Conservation (phyloP, 2,329 filamentous ascomycete species). For the Reticulascus tulasneorum region DNA sequence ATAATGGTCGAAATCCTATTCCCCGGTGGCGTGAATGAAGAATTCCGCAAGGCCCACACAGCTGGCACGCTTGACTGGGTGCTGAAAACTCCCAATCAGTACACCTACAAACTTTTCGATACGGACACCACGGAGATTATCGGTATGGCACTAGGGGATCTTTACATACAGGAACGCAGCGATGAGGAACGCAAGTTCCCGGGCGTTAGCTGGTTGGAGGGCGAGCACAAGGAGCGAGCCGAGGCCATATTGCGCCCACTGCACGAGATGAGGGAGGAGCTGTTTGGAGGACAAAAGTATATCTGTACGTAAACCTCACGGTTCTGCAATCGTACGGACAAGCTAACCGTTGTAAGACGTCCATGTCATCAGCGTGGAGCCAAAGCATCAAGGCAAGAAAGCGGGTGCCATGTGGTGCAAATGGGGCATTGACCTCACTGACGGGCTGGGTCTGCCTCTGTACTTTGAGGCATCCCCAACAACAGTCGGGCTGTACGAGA, state of each 20-base stretch:
- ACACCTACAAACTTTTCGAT: slow-evolving; percentile 45
- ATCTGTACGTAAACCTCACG: slow-evolving; percentile 31
- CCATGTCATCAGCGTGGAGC: slow-evolving; percentile 41
- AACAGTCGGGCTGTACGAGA: slow-evolving; percentile 39
- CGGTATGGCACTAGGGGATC: slow-evolving; percentile 43
- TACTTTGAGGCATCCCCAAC: slow-evolving; percentile 44
- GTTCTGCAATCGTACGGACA: neutral
- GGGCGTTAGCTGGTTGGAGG: slow-evolving; percentile 42
- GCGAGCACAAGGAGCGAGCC: slow-evolving; percentile 37
- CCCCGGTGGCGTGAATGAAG: slow-evolving; percentile 27
- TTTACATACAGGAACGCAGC: slow-evolving; percentile 31
- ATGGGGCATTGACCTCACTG: slow-evolving; percentile 33
- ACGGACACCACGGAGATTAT: slow-evolving; percentile 36
- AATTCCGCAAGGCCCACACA: slow-evolving; percentile 39
- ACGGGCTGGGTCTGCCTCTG: slow-evolving; percentile 33
- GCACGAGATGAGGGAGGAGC: slow-evolving; percentile 34
- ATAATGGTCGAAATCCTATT: slow-evolving; percentile 40
- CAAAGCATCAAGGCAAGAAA: slow-evolving; percentile 37
- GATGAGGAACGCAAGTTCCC: slow-evolving; percentile 38
- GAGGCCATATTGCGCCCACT: slow-evolving; percentile 37
- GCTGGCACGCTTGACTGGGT: slow-evolving; percentile 34
- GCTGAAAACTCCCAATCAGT: slow-evolving; percentile 34
- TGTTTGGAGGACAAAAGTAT: slow-evolving; percentile 34
- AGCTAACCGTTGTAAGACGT: slow-evolving; percentile 21
- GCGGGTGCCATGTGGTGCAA: slow-evolving; percentile 37